phyloP scores from a whole-genome alignment of 116 monocot genomes.

The Dioscorea cayenensis region DNA sequence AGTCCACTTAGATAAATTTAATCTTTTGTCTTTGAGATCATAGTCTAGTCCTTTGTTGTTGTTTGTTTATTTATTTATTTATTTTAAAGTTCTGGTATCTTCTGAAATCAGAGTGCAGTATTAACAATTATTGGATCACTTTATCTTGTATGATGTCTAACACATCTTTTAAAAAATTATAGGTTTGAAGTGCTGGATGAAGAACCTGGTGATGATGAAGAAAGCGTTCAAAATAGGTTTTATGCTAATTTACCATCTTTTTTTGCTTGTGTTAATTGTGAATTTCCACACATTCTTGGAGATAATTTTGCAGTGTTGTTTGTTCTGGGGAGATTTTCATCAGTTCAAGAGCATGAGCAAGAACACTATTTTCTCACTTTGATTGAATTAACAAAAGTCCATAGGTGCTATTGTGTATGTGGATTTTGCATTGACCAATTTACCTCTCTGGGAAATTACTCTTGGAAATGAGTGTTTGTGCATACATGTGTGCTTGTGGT shows the following conservation, averaged over 20 bases:
- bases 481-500: too few species aligned
- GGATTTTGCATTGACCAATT: too few species aligned
- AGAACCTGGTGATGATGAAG: slow-evolving; percentile 97
- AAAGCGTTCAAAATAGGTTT: slow-evolving; percentile 62
- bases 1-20: not conserved
- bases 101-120: not conserved
- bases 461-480: too few species aligned
- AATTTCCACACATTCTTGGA: not conserved
- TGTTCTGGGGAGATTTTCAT: too few species aligned
- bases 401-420: too few species aligned
- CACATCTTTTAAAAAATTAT: slow-evolving; percentile 7
- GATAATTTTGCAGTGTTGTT: not conserved
- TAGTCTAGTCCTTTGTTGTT: too few species aligned
- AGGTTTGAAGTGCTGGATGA: slow-evolving; percentile 97
- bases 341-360: too few species aligned
- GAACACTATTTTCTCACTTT: too few species aligned
- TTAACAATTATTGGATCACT: not conserved
- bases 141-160: not conserved
- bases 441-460: too few species aligned
- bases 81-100: too few species aligned
- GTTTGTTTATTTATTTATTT: too few species aligned
- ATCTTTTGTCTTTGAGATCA: not conserved
- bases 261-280: not conserved
- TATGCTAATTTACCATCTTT: not conserved
- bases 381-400: too few species aligned